Percentiles rank a stretch among this genome's conserved stretches.
Evolutionary conservation across 208 protist genomes (phyloP).

Genomic region (Leishmania tarentolae): DNA sequence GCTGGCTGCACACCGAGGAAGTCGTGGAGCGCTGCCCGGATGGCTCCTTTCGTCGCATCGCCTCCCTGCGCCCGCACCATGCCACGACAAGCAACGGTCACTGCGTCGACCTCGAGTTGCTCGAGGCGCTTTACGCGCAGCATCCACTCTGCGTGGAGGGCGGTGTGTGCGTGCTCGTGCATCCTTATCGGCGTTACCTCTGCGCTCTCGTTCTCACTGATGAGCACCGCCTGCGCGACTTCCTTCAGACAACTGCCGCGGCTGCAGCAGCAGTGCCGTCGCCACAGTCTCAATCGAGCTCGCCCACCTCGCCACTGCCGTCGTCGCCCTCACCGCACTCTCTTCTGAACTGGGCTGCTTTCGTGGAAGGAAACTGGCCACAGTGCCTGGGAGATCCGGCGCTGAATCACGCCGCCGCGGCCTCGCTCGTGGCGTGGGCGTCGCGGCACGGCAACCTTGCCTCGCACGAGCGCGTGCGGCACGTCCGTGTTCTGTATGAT

Average conservation of each 20-base stretch:
- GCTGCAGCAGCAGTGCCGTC: background rate
- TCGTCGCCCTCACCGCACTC: background rate
- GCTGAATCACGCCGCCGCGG: conserved; percentile 47
- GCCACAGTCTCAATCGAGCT: background rate
- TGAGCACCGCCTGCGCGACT: conserved; percentile 27
- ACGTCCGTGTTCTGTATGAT: conserved; percentile 62
- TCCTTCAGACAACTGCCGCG: conserved; percentile 11
- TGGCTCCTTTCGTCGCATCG: conserved; percentile 70
- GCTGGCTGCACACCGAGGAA: conserved; percentile 84
- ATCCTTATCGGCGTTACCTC: conserved; percentile 63
- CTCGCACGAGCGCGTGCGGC: conserved; percentile 40
- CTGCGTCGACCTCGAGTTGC: conserved; percentile 62
- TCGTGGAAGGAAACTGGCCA: conserved; percentile 31
- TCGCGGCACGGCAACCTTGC: background rate
- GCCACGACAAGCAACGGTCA: conserved; percentile 66
- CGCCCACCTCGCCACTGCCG: background rate
- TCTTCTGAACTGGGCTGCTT: background rate
- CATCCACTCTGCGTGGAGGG: conserved; percentile 40
- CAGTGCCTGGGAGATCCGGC: conserved; percentile 37
- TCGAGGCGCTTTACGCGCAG: conserved; percentile 61
- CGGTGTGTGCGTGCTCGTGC: conserved; percentile 72
- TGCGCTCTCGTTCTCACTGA: conserved; percentile 60
- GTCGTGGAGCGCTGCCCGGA: conserved; percentile 51
- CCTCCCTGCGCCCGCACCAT: conserved; percentile 54
- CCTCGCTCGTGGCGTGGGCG: conserved; percentile 37